Base-by-base conservation (phyloP, 257 asterid genomes). In the Gynochthodes officinalis region DNA sequence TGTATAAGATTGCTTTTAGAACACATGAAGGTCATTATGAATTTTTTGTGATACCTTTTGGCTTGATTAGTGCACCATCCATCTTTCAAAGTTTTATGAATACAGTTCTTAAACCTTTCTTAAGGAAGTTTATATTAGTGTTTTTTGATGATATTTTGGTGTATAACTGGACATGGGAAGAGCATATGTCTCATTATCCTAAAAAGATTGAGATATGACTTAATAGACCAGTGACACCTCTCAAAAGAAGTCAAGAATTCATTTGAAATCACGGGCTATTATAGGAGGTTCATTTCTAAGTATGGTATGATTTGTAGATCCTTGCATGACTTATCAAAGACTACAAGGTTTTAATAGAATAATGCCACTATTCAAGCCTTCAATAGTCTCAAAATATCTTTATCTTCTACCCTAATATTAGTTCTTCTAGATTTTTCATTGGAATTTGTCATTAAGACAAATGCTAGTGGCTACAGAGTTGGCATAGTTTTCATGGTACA, bases 141-240 rank as follows among this genome's bases (percentile, higher is more conserved):
- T n/a, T n/a, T n/a, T n/a, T n/a, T n/a, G n/a, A n/a, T 62, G 67
- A 19, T 50, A 69, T 69, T 11, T 10, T 69, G 5, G 13, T 67
- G 2, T 67, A 48, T 1, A 67, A 43, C 10, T 11, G 4, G 2
- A 9, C 32, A 1, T 16, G 14, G 12, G 28, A 50, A 0, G 12
- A 25, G 0, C 73, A 69, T 4, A 8, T 33, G 7, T 0, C 0
- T 0, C 73, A 68, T 10, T 18, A n/a, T n/a, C n/a, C n/a, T n/a
- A n/a, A n/a, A n/a, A n/a, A n/a, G n/a, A n/a, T 68, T 1, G 16
- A 15, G 1, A 1, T 21, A 1, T 27, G 21, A 0, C 32, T 69
- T 3, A 37, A 27, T 0, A 2, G 28, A 0, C 30, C 32, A 7
- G 5, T 13, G 4, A 30, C 15, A n/a, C n/a, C n/a, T n/a, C n/a